A percentile compares a stretch with the other conserved stretches of the same genome.
Evolutionary conservation across 2,329 filamentous ascomycete genomes (phyloP).

Genomic region (Ophiobolus disseminans): DNA sequence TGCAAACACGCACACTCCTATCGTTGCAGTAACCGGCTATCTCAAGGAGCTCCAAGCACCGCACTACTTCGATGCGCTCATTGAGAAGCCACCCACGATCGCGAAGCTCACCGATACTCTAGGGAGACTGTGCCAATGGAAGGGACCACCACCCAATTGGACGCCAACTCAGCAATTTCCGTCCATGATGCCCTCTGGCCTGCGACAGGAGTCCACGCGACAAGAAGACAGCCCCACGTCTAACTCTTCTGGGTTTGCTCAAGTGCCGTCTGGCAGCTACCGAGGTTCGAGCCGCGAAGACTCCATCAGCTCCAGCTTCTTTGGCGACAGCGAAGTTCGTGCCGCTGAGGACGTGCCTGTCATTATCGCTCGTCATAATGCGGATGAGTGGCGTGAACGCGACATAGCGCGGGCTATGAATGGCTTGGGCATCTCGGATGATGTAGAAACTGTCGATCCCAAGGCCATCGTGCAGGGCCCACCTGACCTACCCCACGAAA

Average conservation of each 20-base stretch:
- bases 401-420: conserved; percentile 58
- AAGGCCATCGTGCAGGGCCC: conserved; percentile 43
- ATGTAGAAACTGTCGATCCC: conserved; percentile 55
- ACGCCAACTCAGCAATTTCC: conserved; percentile 47
- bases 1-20: conserved; percentile 90
- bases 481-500: conserved; percentile 52
- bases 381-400: conserved; percentile 77
- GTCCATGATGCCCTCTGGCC: conserved; percentile 63
- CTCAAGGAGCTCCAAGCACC: conserved; percentile 95
- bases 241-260: conserved; percentile 76
- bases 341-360: conserved; percentile 77
- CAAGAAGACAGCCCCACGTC: conserved; percentile 83
- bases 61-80: conserved; percentile 93
- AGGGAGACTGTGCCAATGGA: conserved; percentile 90
- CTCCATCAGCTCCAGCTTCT: conserved; percentile 86
- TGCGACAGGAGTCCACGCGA: conserved; percentile 69
- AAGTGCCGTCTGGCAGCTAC: conserved; percentile 76
- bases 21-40: conserved; percentile 96
- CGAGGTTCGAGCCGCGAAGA: conserved; percentile 83
- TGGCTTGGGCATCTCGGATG: conserved; percentile 79
- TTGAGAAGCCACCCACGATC: conserved; percentile 95
- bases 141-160: conserved; percentile 72
- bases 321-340: conserved; percentile 83
- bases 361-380: conserved; percentile 74
- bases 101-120: conserved; percentile 90